phyloP scores from a whole-genome alignment of 2,329 filamentous ascomycete genomes.

The Setomelanomma holmii region DNA sequence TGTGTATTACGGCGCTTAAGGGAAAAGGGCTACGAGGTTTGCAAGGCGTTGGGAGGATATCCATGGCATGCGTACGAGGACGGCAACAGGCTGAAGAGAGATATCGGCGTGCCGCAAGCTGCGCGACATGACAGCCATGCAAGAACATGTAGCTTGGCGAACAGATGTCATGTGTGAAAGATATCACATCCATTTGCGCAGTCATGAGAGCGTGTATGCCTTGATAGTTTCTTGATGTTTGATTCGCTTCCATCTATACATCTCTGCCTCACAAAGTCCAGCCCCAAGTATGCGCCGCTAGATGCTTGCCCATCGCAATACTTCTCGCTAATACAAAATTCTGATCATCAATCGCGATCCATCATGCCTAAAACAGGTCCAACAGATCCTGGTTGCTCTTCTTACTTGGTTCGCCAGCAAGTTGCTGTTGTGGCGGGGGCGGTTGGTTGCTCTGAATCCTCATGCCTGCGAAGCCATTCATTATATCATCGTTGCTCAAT shows the following conservation, averaged over 20 bases:
- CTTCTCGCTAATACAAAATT: conserved; percentile 16
- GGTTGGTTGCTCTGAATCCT: conserved; percentile 73
- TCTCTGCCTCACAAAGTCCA: conserved; percentile 18
- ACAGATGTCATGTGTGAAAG: no score
- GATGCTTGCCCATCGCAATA: conserved; percentile 17
- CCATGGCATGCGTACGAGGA: neutral
- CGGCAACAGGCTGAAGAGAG: no score
- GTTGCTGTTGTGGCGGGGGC: conserved; percentile 68
- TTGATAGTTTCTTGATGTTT: neutral
- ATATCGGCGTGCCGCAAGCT: no score
- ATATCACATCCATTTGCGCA: no score
- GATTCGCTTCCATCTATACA: conserved; percentile 16
- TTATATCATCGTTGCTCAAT: conserved; percentile 63
- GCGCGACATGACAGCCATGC: no score
- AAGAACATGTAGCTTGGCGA: no score
- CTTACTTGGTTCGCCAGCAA: conserved; percentile 60
- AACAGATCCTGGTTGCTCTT: conserved; percentile 64
- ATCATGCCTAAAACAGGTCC: conserved; percentile 57
- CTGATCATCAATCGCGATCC: neutral
- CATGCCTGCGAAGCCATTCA: conserved; percentile 84
- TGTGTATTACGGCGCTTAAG: conserved; percentile 10
- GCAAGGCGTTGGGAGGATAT: neutral
- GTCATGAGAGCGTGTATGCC: no score
- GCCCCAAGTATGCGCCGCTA: conserved; percentile 11
- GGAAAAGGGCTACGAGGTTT: neutral